These are phyloP conservation scores for Perilla frutescens DNA, from an alignment of 257 asterid species.

Conservation along the genomic window DNA sequence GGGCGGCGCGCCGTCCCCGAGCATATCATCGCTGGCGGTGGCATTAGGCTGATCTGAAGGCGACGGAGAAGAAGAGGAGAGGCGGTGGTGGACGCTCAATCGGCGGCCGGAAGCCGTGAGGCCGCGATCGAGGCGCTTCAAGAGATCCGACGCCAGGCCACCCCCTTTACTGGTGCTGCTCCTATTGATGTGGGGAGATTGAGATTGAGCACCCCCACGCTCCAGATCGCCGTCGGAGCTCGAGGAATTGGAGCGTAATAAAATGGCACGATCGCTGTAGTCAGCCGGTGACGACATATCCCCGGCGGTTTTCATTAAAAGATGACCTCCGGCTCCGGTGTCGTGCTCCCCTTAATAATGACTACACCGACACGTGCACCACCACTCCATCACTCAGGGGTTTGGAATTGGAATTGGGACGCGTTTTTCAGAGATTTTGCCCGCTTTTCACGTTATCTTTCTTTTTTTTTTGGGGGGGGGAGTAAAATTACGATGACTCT, in stretches of 20 bases:
- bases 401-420: background rate
- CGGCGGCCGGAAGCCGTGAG: slow-evolving; percentile 54
- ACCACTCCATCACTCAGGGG: background rate
- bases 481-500: background rate
- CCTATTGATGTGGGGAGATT: slow-evolving; percentile 42
- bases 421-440: background rate
- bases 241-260: slow-evolving; percentile 64
- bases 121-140: slow-evolving; percentile 67
- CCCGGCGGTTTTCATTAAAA: slow-evolving; percentile 9
- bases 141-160: slow-evolving; percentile 56
- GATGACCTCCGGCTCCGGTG: background rate
- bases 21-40: slow-evolving; percentile 58
- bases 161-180: slow-evolving; percentile 49
- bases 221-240: slow-evolving; percentile 75
- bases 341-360: background rate
- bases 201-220: slow-evolving; percentile 46
- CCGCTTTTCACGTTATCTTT: slow-evolving; percentile 1
- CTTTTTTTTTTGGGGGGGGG: too few relatives aligned
- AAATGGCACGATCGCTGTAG: slow-evolving; percentile 53
- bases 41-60: slow-evolving; percentile 48
- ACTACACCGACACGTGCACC: background rate
- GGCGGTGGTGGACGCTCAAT: slow-evolving; percentile 46
- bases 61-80: slow-evolving; percentile 45
- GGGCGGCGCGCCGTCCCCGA: slow-evolving; percentile 89
- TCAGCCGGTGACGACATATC: slow-evolving; percentile 61